Evolutionary conservation across 148 eudicot species (phyloP).

Genomic region (Camellia sinensis): DNA sequence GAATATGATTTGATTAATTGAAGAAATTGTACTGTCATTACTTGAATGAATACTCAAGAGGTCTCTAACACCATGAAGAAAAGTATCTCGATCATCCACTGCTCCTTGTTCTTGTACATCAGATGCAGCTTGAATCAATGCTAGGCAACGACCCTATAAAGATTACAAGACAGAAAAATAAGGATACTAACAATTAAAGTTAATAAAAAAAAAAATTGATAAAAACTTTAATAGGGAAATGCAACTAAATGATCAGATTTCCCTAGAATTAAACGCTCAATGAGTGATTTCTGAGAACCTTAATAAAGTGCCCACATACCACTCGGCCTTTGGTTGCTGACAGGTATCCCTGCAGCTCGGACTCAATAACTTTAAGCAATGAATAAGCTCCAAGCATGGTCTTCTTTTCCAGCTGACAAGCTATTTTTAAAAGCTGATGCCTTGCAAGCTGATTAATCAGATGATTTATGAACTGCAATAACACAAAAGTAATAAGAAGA

Average conservation of each 20-base stretch:
- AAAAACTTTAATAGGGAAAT: not conserved
- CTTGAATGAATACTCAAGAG: conserved; percentile 94
- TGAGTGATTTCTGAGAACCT: not conserved
- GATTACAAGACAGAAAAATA: not conserved
- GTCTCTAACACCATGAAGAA: conserved; percentile 95
- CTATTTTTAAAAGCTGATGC: conserved; percentile 88
- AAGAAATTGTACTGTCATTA: conserved; percentile 27
- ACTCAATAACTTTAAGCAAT: conserved; percentile 88
- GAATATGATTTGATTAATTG: not conserved
- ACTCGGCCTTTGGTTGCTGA: conserved; percentile 90
- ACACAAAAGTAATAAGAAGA: not conserved
- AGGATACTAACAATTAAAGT: not conserved
- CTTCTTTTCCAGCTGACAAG: conserved; percentile 97
- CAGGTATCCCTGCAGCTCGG: conserved; percentile 85
- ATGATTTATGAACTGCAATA: conserved; percentile 84
- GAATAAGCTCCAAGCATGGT: conserved; percentile 97
- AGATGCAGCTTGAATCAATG: conserved; percentile 80
- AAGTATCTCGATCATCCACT: conserved; percentile 91
- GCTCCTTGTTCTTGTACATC: conserved; percentile 99
- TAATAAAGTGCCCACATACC: conserved; percentile 43
- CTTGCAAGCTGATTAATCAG: conserved; percentile 86
- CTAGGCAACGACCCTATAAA: conserved; percentile 66
- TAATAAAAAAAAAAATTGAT: not conserved
- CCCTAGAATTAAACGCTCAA: not conserved
- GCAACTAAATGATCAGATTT: not conserved